Percentiles rank a stretch among this genome's conserved stretches.
These are phyloP conservation scores for Suhomyces choctaworum DNA, from an alignment of 1,139 yeast species.

Conservation along the genomic window DNA sequence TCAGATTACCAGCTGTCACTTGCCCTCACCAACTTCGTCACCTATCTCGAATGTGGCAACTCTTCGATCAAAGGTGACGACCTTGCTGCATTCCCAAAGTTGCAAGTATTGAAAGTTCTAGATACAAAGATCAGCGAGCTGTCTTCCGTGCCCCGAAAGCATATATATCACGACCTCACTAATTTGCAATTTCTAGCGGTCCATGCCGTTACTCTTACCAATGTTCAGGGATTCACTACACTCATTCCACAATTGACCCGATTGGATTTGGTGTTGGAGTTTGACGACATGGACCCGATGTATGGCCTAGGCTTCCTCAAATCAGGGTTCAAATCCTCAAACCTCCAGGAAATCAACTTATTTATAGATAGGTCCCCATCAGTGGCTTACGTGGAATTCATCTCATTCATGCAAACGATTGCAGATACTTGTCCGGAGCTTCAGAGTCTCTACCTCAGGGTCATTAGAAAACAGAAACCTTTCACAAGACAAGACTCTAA, in stretches of 20 bases:
- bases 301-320: conserved; percentile 4
- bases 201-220: conserved; percentile 21
- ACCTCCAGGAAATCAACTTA: conserved; percentile 21
- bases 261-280: conserved; percentile 30
- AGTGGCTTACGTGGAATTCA: conserved; percentile 18
- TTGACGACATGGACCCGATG: conserved; percentile 20
- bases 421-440: conserved; percentile 12
- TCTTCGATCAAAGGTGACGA: conserved; percentile 18
- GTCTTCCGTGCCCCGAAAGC: not conserved
- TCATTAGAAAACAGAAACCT: conserved; percentile 6
- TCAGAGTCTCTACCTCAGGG: conserved; percentile 18
- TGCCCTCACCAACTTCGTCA: conserved; percentile 24
- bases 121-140: conserved; percentile 8
- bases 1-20: conserved; percentile 22
- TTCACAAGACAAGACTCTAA: not conserved
- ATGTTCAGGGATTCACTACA: conserved; percentile 1
- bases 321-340: conserved; percentile 1
- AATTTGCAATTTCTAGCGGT: conserved; percentile 20
- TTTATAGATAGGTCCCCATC: conserved; percentile 20
- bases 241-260: conserved; percentile 16
- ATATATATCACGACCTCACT: not conserved
- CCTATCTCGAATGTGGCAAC: conserved; percentile 31
- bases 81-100: conserved; percentile 18
- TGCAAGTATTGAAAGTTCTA: conserved; percentile 24
- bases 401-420: conserved; percentile 18